Base-by-base conservation (phyloP, 1,284 basidiomycete species). In the Kalmanozyma brasiliensis region DNA sequence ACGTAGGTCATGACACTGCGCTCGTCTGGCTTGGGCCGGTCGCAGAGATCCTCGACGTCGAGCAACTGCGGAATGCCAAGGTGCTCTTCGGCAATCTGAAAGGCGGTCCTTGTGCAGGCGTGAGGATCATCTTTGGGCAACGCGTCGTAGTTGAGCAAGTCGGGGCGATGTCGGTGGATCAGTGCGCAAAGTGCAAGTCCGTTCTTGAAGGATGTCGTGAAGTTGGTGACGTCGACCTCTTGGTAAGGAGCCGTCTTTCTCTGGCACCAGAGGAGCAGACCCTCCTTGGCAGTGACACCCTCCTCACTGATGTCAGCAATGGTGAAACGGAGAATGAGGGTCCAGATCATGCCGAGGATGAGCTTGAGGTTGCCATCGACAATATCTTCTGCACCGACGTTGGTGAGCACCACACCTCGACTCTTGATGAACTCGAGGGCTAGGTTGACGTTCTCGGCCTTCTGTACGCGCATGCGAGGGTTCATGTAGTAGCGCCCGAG, bases 271-370 rank as follows among this genome's bases (percentile, higher is more conserved):
- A 98, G 87, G 2, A 98, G 85, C 13, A 98, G 87, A 44, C 77
- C 95, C 82, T 98, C 96, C 83, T 95, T 94, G 1, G 95, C 95
- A 7, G 93, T 95, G 23, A 97, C 87, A 51, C 95, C 95, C 84
- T 98, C 95, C 86, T 95, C 93, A 77, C 94, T 95, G 84, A 98
- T 98, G 78, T 95, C 94, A 16, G 95, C 94, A 72, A 98, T 98
- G 22, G 94, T 96, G 83, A 98, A 98, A 40, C 77, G 68, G 6
- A 80, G 87, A 80, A 98, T 95, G 35, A 98, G 87, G 0, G 93
- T 96, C 95, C 95, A 98, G 75, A 98, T 98, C 92, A 98, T 94
- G 32, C 95, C 95, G 16, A 98, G 87, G 49, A 96, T 97, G 55
- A 98, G 90, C 83, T 98, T 98, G 64, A 95, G 84, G 82, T 97